Evolutionary conservation across 805 yeast species (phyloP), one percentile per base, ranked within the genome.

Genomic region (Wickerhamiella vanderwaltii): DNA sequence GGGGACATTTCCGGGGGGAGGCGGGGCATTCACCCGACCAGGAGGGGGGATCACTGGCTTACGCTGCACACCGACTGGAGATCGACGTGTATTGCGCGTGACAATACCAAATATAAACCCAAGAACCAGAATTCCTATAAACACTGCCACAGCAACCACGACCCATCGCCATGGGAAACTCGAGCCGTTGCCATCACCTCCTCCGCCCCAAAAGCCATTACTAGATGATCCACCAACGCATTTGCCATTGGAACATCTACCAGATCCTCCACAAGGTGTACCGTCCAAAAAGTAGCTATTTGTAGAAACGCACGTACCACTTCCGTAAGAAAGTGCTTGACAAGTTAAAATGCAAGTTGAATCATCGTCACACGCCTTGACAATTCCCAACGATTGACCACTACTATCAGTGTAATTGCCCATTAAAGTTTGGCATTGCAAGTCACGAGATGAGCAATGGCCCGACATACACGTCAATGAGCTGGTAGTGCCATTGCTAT

Each of bases 371-470:
- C 64, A 59, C 2, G 63, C 62, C 22, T 34, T 32, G 15, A 56
- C 48, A 11, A 51, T 29, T 6, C 56, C 57, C 18, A 19, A 18
- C 6, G 9, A 13, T 18, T 33, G 25, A 37, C 47, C 46, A 20
- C 43, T 37, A 12, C 39, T 43, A 3, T 43, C 28, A 17, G 58
- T 46, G 33, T 43, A 36, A 43, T 50, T 48, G 5, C 53, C 54
- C 48, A 59, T 44, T 9, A 57, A 43, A 4, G 55, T 49, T 17
- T 45, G 44, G 39, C 65, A 60, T 46, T 60, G 65, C 33, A 48
- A 45, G 43, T 61, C 62, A 20, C 64, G 51, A 12, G 62, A 57
- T 3, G 63, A 56, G 46, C 65, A 60, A 25, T 49, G 57, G 17
- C 65, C 65, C 18, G 62, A 52, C 23, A 53, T 52, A 41, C 62